Base-by-base conservation (phyloP, 1,284 basidiomycete genomes). In the Irpex sp. region DNA sequence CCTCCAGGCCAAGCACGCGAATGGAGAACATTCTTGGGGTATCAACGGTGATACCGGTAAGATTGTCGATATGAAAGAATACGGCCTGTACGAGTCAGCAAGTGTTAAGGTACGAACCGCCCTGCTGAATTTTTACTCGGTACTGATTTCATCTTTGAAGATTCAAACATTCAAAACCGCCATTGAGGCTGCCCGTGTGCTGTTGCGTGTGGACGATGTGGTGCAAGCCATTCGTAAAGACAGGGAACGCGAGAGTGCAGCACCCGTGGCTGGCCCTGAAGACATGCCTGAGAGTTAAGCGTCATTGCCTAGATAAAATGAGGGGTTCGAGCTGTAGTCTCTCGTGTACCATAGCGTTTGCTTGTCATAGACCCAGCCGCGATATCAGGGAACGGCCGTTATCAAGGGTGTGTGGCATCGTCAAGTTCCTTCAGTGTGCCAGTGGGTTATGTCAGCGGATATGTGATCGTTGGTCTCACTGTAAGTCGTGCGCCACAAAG, bases 141-240 rank as follows among this genome's bases (percentile, higher is more conserved):
- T 17, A 51, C 34, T 21, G 34, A 37, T 59, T 15, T 57, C 21
- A 36, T 55, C 13, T 21, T 17, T 19, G 65, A 11, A 88, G 90
- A 92, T 97, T 59, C 97, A 98, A 83, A 98, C 91, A 17, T 81
- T 98, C 73, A 98, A 99, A 85, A 99, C 97, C 8, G 96, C 97
- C 15, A 92, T 98, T 69, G 96, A 98, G 85, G 91, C 74, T 31
- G 92, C 97, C 0, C 93, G 94, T 13, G 88, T 98, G 78, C 80
- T 98, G 9, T 84, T 98, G 13, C 89, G 96, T 44, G 96, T 98
- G 2, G 97, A 98, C 74, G 96, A 98, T 73, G 94, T 97, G 61
- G 94, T 97, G 9, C 91, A 92, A 70, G 95, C 94, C 15, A 83
- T 87, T 37, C 83, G 91, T 64, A 88, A 89, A 73, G 89, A 90